These are phyloP conservation scores for Thraustochytrium striatum DNA, from an alignment of 352 stramenopile species.

Conservation along the genomic window DNA sequence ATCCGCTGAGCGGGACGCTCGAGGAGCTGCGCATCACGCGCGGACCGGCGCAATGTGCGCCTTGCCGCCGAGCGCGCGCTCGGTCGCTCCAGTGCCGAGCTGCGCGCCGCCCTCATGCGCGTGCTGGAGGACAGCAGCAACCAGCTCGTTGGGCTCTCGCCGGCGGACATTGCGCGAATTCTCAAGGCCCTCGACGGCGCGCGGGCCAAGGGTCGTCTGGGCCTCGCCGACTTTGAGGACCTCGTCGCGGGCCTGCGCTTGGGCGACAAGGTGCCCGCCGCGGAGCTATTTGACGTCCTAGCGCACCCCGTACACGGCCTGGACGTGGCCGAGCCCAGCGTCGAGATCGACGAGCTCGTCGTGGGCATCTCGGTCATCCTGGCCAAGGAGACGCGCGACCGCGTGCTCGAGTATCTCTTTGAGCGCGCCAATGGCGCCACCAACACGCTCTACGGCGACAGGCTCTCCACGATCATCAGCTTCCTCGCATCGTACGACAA, in stretches of 20 bases:
- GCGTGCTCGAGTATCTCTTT: conserved; percentile 32
- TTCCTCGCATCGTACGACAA: neutral
- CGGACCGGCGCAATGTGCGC: conserved; percentile 4
- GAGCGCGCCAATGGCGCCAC: neutral
- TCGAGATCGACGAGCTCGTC: conserved; percentile 30
- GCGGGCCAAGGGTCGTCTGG: neutral
- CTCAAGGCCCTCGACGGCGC: neutral
- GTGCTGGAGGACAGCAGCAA: conserved; percentile 11
- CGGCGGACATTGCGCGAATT: neutral
- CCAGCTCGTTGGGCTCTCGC: neutral
- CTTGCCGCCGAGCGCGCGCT: neutral
- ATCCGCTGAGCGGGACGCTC: neutral
- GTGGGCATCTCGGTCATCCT: conserved; percentile 19
- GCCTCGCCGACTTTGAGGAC: neutral
- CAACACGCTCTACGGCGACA: neutral
- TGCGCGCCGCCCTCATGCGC: conserved; percentile 22
- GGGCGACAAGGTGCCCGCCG: neutral
- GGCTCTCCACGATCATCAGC: neutral
- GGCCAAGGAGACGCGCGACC: conserved; percentile 8
- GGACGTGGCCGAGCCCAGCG: neutral
- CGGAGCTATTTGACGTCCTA: conserved; percentile 25
- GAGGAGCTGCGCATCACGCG: conserved; percentile 18
- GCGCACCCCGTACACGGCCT: neutral
- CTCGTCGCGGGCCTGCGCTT: neutral
- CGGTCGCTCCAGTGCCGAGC: conserved; percentile 9